Conservation (phyloP, 2,329 filamentous ascomycete species). For the Zymoseptoria passerinii region DNA sequence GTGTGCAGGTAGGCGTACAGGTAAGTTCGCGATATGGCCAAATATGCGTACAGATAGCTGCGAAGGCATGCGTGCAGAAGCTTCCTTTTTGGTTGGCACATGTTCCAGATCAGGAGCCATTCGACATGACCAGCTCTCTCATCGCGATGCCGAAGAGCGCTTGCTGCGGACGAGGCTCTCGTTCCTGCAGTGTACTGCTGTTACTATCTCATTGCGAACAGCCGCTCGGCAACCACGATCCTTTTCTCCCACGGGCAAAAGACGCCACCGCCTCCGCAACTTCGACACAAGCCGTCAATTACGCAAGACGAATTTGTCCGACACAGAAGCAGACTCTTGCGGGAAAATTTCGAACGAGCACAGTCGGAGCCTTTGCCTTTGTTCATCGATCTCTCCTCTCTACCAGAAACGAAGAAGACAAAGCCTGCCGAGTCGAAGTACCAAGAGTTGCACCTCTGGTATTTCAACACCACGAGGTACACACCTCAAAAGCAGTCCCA, state of each 20-base stretch:
- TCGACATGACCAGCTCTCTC: neutral
- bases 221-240: no score
- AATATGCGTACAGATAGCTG: no score
- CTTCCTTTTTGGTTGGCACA: no score
- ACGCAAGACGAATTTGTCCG: no score
- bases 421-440: neutral
- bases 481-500: slow-evolving; percentile 21
- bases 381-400: slow-evolving; percentile 23
- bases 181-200: neutral
- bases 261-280: slow-evolving; percentile 2
- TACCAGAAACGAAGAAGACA: slow-evolving; percentile 16
- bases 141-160: neutral
- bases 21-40: no score
- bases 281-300: no score
- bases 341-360: neutral
- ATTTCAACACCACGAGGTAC: neutral
- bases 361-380: slow-evolving; percentile 18
- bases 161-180: neutral
- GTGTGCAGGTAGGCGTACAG: no score
- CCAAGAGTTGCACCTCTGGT: slow-evolving; percentile 18
- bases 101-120: neutral
- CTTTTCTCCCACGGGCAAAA: no score
- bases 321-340: no score
- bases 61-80: no score
- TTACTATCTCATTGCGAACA: neutral